Base-by-base conservation (phyloP, 352 stramenopile genomes). In the Phytophthora pini region DNA sequence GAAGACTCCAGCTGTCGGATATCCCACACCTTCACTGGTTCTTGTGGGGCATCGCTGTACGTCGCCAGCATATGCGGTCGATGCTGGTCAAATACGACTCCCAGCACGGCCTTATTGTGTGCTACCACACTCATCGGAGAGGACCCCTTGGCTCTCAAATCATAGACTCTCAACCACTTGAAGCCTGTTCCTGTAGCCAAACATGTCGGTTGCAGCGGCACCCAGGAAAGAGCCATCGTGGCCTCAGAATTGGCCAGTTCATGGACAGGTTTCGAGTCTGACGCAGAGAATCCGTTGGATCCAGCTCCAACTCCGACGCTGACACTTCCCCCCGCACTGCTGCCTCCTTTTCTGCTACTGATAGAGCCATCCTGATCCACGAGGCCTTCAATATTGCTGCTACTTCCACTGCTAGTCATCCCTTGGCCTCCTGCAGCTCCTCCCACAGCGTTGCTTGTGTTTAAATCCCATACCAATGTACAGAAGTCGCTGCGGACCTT, bases 161-260 rank as follows among this genome's bases (percentile, higher is more conserved):
- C 88, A 56, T 96, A 94, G 47, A 96, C 84, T 26, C 88, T 79
- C 11, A 96, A 66, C 88, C 88, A 96, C 77, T 94, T 94, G 70
- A 96, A 96, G 2, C 88, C 88, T 15, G 88, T 96, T 15, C 88
- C 88, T 5, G 84, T 92, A 0, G 87, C 87, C 34, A 96, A 62
- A 45, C 84, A 94, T 43, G 83, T 89, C 2, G 88, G 86, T 55
- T 96, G 84, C 24, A 82, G 61, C n/a, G 88, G 88, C 20, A 96
- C 83, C 88, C 88, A 96, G 31, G 84, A 89, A 1, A 96, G 65
- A 39, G 86, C 88, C 47, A 94, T 77, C 0, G 87, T 94, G 2
- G 86, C 88, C 43, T 96, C 88, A 1, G 88, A 94, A 68, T 96
- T 94, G 26, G 86, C 83, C 26, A 96, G 48, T 67, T 96, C 88